Base-by-base conservation (phyloP, 1,139 yeast species). In the Pichia sp. region DNA sequence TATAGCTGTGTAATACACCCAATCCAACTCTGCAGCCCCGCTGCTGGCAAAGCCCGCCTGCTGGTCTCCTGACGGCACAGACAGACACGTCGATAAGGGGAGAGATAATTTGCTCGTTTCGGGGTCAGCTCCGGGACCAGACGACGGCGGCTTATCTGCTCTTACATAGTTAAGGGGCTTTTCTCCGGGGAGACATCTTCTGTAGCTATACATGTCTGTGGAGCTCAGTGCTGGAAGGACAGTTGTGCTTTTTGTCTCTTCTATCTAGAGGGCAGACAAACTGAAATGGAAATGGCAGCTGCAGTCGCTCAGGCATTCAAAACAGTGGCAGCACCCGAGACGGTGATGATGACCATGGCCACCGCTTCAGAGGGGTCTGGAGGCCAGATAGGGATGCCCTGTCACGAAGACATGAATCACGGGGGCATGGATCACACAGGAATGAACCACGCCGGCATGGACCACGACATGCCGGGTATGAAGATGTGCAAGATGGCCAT, bases 401-500 rank as follows among this genome's bases (percentile, higher is more conserved):
- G 48, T 14, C 49, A 31, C 40, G 38, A 12, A 7, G 48, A 41
- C 14, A 58, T 54, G 50, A 47, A 53, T 36, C 59, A 57, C 51
- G 53, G 27, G 3, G 46, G 34, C 6, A 49, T 49, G 52, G n/a
- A 43, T 6, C 48, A 49, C 31, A 57, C 33, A 17, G 52, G 31
- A 27, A 60, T 60, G 62, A 56, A 55, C 43, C 64, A 62, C 45
- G 54, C 50, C n/a, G 60, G 53, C 14, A 60, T 60, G 62, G 60
- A 61, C 30, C 58, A 55, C 31, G 63, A 61, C 12, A 61, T 60
- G 64, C 58, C 59, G 8, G 61, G 57, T 27, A 56, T 59, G 63
- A 62, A 58, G 30, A 66, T 63, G 68, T 68, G 72, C 51, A 60
- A 63, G 36, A 67, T 67, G 71, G 62, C 69, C 4, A 70, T 70